Conservation (phyloP, 176 grass and related monocot genomes). For the Juncus effusus region DNA sequence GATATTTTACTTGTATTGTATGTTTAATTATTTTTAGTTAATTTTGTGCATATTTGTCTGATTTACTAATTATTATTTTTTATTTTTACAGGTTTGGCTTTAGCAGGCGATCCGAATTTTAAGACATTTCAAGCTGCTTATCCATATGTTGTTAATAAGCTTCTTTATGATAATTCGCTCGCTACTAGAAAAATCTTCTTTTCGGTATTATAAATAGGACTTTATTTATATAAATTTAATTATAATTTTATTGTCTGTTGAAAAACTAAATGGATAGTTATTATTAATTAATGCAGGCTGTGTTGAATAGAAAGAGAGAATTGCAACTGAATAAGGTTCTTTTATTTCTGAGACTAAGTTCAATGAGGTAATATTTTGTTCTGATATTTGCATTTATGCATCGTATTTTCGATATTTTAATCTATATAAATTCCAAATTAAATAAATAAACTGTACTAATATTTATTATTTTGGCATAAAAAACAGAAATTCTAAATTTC, state of each 20-base stretch:
- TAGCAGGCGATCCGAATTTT: constrained; percentile 35
- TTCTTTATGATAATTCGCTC: constrained; percentile 44
- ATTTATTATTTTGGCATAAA: constrained; percentile 10
- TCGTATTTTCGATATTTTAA: neutral
- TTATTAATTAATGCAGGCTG: constrained; percentile 19
- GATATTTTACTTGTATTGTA: neutral
- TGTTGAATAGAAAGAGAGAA: constrained; percentile 39
- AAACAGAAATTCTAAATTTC: constrained; percentile 1
- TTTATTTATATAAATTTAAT: neutral
- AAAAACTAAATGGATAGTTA: neutral
- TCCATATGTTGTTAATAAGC: constrained; percentile 36
- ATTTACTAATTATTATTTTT: constrained; percentile 9
- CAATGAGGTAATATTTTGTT: neutral
- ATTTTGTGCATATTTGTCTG: neutral
- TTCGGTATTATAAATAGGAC: constrained; percentile 20
- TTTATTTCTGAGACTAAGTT: constrained; percentile 35
- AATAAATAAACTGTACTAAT: constrained; percentile 7
- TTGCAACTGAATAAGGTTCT: constrained; percentile 35
- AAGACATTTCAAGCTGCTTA: constrained; percentile 44
- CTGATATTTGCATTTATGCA: neutral
- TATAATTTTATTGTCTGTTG: constrained; percentile 10
- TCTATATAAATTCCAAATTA: constrained; percentile 2
- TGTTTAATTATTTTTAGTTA: neutral
- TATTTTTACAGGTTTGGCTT: constrained; percentile 33
- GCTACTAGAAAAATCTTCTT: constrained; percentile 35